Base-by-base conservation (phyloP, 1,139 yeast species). In the Scheffersomyces stambukii region DNA sequence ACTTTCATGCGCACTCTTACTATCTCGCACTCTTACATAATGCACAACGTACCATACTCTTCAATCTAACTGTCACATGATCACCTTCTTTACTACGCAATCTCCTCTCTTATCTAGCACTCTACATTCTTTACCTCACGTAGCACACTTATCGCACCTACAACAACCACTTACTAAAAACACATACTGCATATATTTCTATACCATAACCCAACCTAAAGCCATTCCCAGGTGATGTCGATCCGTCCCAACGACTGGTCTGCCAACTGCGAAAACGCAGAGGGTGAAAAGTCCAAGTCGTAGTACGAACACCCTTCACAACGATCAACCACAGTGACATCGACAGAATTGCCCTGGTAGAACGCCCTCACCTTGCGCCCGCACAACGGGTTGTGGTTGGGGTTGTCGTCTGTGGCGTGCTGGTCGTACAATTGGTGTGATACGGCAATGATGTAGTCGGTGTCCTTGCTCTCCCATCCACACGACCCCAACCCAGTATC, bases 401-500 rank as follows among this genome's bases (percentile, higher is more conserved):
- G 61, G 50, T 65, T 62, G 22, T 56, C 59, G 33, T 48, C 47
- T 14, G 52, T 49, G 30, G 50, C 49, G 36, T 55, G 45, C 24
- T 51, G 44, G 36, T 62, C 62, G 36, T 47, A 65, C 35, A 63
- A 47, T 25, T 46, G 40, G 33, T 60, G 57, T 18, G 70, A 60
- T 29, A 66, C 46, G 22, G 72, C 73, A 18, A 60, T 68, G 41
- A 77, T 66, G 41, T 52, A 54, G 45, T 78, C 83, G 14, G 61
- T 24, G 41, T 67, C 76, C 16, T 58, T 30, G 57, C 53, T 67
- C 37, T 61, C 54, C 33, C 42, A 36, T 27, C 84, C 84, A 57
- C 84, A 77, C 16, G 84, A 77, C 32, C 83, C 84, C 35, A 76
- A 54, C 13, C 77, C 81, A 16, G 75, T 56, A 28, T 57, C 56